Conservation (phyloP, 768 basidiomycete genomes). For the Kwoniella dejecticola region DNA sequence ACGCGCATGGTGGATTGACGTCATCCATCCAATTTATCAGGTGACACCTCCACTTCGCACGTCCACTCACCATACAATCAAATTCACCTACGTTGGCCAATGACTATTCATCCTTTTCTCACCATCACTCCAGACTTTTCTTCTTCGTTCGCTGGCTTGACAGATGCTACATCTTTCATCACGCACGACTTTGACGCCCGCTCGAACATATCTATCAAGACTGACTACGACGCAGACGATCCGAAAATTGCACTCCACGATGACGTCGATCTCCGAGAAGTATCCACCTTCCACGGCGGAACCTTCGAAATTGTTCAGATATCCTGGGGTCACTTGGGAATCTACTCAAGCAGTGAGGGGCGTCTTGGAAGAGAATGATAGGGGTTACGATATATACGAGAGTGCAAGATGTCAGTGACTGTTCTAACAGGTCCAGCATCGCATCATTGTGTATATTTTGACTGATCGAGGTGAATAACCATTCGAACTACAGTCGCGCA, state of each 20-base stretch:
- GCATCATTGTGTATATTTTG: no score
- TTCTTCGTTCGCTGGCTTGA: no score
- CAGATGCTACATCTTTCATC: no score
- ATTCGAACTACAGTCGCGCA: constrained; percentile 24
- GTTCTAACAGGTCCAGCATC: no score
- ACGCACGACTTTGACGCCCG: no score
- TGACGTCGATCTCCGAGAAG: constrained; percentile 3
- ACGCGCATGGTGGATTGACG: no score
- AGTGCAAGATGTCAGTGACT: constrained; percentile 31
- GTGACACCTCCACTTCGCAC: constrained; percentile 14
- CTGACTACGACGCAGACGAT: no score
- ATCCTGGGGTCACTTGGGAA: constrained; percentile 35
- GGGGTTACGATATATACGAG: constrained; percentile 41
- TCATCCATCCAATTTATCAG: background rate
- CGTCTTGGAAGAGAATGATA: constrained; percentile 40
- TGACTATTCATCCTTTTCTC: background rate
- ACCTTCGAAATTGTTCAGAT: constrained; percentile 33
- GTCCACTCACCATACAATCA: background rate
- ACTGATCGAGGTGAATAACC: background rate
- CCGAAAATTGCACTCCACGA: background rate
- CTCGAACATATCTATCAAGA: no score
- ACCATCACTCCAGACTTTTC: background rate
- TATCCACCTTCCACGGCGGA: constrained; percentile 34
- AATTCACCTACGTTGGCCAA: background rate
- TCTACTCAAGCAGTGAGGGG: constrained; percentile 24